phyloP scores from a whole-genome alignment of 345 rosid species.

The Stellera chamaejasme region DNA sequence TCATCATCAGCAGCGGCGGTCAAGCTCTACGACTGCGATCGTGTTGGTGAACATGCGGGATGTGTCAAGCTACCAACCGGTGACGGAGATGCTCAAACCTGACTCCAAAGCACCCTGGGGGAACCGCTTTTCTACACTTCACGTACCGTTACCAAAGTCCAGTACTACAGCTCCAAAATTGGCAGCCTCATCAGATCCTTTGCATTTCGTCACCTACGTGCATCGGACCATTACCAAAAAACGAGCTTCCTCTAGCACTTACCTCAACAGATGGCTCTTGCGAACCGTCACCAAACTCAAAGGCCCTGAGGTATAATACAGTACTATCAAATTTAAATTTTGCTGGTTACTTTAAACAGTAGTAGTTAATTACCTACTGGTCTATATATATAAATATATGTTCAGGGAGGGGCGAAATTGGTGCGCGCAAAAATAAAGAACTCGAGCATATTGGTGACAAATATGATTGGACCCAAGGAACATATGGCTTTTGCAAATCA shows the following conservation, averaged over 20 bases:
- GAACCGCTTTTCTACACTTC: constrained; percentile 30
- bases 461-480: constrained; percentile 34
- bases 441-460: constrained; percentile 29
- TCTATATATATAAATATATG: not conserved
- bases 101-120: constrained; percentile 33
- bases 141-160: constrained; percentile 24
- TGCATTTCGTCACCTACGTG: constrained; percentile 19
- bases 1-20: not conserved
- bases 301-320: constrained; percentile 23
- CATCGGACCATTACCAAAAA: constrained; percentile 17
- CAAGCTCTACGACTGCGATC: constrained; percentile 18
- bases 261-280: constrained; percentile 21
- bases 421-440: constrained; percentile 18
- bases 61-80: constrained; percentile 23
- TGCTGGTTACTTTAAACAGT: not conserved
- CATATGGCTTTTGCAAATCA: constrained; percentile 26
- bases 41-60: constrained; percentile 33
- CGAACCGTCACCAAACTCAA: constrained; percentile 20
- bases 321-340: not conserved
- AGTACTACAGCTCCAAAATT: not conserved
- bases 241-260: constrained; percentile 22
- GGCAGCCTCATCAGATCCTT: constrained; percentile 10
- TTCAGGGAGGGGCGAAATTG: constrained; percentile 19
- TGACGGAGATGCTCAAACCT: constrained; percentile 30
- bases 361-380: not conserved